phyloP scores from a whole-genome alignment of 495 filamentous ascomycete genomes.

The Hypoxylon lienhwacheense region DNA sequence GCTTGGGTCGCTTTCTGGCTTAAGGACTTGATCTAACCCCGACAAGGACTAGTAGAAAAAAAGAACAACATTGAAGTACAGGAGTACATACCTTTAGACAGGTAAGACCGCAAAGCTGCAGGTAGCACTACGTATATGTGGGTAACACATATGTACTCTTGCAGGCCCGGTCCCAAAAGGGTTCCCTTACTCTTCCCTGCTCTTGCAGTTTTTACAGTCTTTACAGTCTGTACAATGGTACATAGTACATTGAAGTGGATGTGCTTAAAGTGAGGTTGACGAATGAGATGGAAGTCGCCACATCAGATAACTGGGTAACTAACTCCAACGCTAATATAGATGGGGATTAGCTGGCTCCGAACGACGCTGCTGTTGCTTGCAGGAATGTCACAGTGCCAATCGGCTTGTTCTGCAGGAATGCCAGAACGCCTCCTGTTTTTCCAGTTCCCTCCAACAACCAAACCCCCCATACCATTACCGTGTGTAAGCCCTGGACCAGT shows the following conservation, averaged over 20 bases:
- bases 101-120: conserved; percentile 24
- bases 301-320: conserved; percentile 26
- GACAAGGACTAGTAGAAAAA: conserved; percentile 12
- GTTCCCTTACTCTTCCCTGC: no score
- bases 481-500: conserved; percentile 15
- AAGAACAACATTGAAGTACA: conserved; percentile 24
- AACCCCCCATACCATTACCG: conserved; percentile 3
- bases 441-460: conserved; percentile 8
- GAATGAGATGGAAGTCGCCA: conserved; percentile 31
- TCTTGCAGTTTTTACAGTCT: no score
- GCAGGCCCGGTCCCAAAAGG: conserved; percentile 7
- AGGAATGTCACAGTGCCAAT: conserved; percentile 35
- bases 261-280: neutral
- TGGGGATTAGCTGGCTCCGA: conserved; percentile 8
- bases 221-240: no score
- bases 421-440: conserved; percentile 7
- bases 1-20: conserved; percentile 31
- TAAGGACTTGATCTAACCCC: conserved; percentile 15
- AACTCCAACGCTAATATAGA: conserved; percentile 8
- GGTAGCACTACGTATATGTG: neutral
- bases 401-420: conserved; percentile 32
- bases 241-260: conserved; percentile 6
- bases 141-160: neutral
- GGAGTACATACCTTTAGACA: conserved; percentile 27
- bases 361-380: conserved; percentile 29